Evolutionary conservation across 129 eudicot species (phyloP).

Genomic region (Flaveria sonorensis): DNA sequence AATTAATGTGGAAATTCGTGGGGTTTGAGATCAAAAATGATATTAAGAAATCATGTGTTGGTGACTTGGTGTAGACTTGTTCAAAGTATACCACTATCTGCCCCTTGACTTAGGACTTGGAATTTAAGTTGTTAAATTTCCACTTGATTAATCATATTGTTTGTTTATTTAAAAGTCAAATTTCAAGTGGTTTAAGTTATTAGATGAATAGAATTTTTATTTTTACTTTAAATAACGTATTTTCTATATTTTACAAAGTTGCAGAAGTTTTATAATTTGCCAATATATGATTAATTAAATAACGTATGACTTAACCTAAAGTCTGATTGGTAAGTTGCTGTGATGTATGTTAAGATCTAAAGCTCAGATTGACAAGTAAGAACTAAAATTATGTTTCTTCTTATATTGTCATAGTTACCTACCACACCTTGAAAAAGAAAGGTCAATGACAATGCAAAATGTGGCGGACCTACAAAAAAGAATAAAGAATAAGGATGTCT

Average conservation of each 20-base stretch:
- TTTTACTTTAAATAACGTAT: neutral
- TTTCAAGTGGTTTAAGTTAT: neutral
- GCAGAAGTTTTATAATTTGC: neutral
- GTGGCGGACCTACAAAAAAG: neutral
- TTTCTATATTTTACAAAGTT: neutral
- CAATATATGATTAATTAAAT: neutral
- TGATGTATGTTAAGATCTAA: too few species aligned
- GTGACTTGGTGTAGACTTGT: neutral
- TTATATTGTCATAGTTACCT: neutral
- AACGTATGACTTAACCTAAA: neutral
- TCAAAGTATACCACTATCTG: neutral
- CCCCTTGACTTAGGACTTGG: too few species aligned
- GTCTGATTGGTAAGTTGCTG: neutral
- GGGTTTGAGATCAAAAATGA: neutral
- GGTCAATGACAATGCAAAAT: neutral
- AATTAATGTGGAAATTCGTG: constrained; percentile 1
- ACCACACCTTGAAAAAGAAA: neutral
- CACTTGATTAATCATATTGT: neutral
- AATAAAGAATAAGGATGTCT: neutral
- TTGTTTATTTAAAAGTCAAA: neutral
- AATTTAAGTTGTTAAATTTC: neutral
- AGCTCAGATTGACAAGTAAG: neutral
- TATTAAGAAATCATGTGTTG: neutral
- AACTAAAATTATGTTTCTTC: neutral
- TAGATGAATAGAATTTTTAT: neutral